Conservation (phyloP, 495 filamentous ascomycete genomes). For the Tuber borchii region DNA sequence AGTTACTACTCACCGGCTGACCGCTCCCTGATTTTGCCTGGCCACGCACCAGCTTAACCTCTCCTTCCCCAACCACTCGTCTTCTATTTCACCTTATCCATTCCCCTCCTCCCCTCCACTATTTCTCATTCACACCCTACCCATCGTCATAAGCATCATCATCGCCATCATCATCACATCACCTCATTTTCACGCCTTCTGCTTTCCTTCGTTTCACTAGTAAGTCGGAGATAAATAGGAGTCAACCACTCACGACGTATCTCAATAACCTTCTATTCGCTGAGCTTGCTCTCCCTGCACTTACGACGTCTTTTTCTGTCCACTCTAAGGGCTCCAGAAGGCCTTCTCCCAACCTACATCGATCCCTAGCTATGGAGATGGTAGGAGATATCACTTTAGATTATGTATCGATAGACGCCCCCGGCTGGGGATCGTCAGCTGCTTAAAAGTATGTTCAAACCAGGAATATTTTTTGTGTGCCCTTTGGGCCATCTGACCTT, state of each 20-base stretch:
- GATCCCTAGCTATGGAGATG: slow-evolving; percentile 18
- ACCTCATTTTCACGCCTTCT: neutral
- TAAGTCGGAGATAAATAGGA: neutral
- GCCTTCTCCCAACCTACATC: neutral
- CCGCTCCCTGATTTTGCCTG: neutral
- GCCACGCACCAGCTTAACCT: neutral
- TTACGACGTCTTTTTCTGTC: slow-evolving; percentile 6
- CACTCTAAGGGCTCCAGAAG: neutral
- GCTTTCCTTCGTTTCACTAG: neutral
- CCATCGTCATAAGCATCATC: neutral
- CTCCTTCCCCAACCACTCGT: neutral
- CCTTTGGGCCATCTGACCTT: neutral
- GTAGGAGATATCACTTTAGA: slow-evolving; percentile 30
- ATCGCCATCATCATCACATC: neutral
- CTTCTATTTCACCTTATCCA: neutral
- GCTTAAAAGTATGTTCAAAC: slow-evolving; percentile 25
- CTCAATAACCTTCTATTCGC: slow-evolving; percentile 12
- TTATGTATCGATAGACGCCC: slow-evolving; percentile 19
- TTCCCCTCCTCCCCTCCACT: neutral
- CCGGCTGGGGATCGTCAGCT: slow-evolving; percentile 15
- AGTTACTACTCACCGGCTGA: neutral
- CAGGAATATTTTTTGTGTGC: neutral
- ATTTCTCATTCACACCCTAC: neutral
- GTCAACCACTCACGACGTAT: slow-evolving; percentile 10
- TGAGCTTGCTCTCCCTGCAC: slow-evolving; percentile 11